phyloP scores from a whole-genome alignment of 257 asterid genomes.

The Jacaranda copaia region DNA sequence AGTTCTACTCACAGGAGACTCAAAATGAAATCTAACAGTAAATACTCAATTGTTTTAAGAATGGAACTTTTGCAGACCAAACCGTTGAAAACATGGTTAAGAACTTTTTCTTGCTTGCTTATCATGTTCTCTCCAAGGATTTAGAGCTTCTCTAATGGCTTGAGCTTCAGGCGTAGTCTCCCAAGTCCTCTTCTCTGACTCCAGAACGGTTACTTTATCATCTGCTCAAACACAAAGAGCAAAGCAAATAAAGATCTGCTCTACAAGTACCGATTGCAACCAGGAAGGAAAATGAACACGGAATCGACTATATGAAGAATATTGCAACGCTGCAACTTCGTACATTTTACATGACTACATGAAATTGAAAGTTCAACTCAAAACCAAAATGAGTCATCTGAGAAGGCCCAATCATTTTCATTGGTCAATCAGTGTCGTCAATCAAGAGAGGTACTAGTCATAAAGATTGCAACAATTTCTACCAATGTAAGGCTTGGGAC shows the following conservation, averaged over 20 bases:
- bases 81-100: slow-evolving; percentile 38
- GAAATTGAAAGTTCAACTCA: not conserved
- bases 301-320: slow-evolving; percentile 28
- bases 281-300: not conserved
- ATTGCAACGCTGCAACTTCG: not conserved
- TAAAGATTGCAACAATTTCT: not conserved
- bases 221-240: slow-evolving; percentile 55
- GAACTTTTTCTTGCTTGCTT: slow-evolving; percentile 54
- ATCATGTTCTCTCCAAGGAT: slow-evolving; percentile 78
- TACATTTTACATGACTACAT: not conserved
- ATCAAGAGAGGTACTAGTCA: not conserved
- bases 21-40: not conserved
- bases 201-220: slow-evolving; percentile 87
- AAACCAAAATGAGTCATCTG: not conserved
- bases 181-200: slow-evolving; percentile 86
- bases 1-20: not conserved
- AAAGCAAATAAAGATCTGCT: slow-evolving; percentile 24
- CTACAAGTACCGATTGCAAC: slow-evolving; percentile 12
- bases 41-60: not conserved
- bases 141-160: slow-evolving; percentile 87
- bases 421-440: not conserved
- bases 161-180: slow-evolving; percentile 87
- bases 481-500: too few relatives aligned
- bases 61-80: not conserved
- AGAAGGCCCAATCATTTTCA: slow-evolving; percentile 11